A percentile compares a stretch with the other conserved stretches of the same genome.
Conservation (phyloP, 495 filamentous ascomycete genomes). For the Podospora fimiseda region DNA sequence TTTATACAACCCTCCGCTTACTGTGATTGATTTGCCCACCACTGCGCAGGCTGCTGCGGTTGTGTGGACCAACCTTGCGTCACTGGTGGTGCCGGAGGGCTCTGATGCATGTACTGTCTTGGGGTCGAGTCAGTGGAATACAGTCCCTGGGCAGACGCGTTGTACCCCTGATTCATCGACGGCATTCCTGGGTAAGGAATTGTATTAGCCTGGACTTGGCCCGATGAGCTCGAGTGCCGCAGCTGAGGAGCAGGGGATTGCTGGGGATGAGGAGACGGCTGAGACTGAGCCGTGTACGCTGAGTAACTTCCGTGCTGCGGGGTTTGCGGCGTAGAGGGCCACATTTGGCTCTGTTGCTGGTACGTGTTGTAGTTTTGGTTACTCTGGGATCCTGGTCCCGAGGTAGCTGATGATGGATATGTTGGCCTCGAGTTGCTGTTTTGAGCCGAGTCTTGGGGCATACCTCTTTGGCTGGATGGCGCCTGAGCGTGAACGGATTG, state of each 20-base stretch:
- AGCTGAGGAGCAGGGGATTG: constrained; percentile 56
- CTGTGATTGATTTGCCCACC: constrained; percentile 45
- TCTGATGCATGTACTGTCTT: constrained; percentile 55
- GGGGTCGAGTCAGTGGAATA: constrained; percentile 53
- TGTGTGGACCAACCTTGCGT: constrained; percentile 37
- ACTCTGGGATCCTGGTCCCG: constrained; percentile 32
- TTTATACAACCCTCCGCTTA: no score
- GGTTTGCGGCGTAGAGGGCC: constrained; percentile 41
- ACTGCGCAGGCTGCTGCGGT: constrained; percentile 34
- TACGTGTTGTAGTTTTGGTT: constrained; percentile 41
- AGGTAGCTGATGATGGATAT: constrained; percentile 27
- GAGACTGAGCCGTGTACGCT: constrained; percentile 47
- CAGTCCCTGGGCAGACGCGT: constrained; percentile 47
- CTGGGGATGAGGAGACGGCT: constrained; percentile 51
- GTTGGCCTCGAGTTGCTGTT: constrained; percentile 40
- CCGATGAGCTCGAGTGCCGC: constrained; percentile 52
- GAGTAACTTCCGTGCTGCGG: constrained; percentile 42
- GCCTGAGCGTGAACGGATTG: constrained; percentile 48
- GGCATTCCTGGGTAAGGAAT: constrained; percentile 57
- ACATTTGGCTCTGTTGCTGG: constrained; percentile 47
- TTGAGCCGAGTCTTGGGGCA: constrained; percentile 44
- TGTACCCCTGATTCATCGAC: constrained; percentile 49
- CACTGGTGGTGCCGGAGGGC: constrained; percentile 34
- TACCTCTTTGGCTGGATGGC: constrained; percentile 43
- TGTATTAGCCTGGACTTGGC: constrained; percentile 52